Evolutionary conservation across 2,329 filamentous ascomycete genomes (phyloP).

Genomic region (Ascocoryne sarcoides): DNA sequence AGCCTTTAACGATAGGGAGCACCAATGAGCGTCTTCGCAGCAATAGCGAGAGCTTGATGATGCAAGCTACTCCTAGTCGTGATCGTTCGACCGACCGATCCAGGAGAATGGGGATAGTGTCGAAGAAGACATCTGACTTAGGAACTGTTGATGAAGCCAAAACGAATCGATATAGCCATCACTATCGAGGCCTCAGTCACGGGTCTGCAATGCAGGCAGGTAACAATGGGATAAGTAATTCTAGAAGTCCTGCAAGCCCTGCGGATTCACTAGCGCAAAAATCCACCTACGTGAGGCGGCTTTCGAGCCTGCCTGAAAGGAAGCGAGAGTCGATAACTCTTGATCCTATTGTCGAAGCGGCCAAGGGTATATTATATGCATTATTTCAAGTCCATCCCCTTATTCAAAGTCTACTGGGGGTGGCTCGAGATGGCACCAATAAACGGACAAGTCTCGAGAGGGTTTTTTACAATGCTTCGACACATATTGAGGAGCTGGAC

Average conservation of each 20-base stretch:
- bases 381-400: slow-evolving; percentile 61
- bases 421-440: slow-evolving; percentile 50
- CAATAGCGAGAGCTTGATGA: slow-evolving; percentile 52
- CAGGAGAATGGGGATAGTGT: slow-evolving; percentile 56
- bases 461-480: slow-evolving; percentile 59
- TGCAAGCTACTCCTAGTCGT: slow-evolving; percentile 32
- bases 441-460: slow-evolving; percentile 57
- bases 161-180: slow-evolving; percentile 54
- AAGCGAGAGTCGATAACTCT: slow-evolving; percentile 52
- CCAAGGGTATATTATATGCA: slow-evolving; percentile 58
- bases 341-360: slow-evolving; percentile 54
- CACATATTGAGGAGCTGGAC: slow-evolving; percentile 57
- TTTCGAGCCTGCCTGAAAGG: slow-evolving; percentile 54
- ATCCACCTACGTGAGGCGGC: slow-evolving; percentile 51
- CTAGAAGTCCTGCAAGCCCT: slow-evolving; percentile 47
- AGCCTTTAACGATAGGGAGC: slow-evolving; percentile 60
- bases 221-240: slow-evolving; percentile 21
- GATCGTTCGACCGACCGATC: slow-evolving; percentile 41
- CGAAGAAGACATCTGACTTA: slow-evolving; percentile 50
- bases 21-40: slow-evolving; percentile 59
- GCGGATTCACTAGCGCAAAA: slow-evolving; percentile 48
- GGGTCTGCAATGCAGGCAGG: slow-evolving; percentile 57
- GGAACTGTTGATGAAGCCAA: slow-evolving; percentile 55
- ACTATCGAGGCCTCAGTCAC: slow-evolving; percentile 55
- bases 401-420: slow-evolving; percentile 55